Conservation (phyloP, 306 rosid genomes). For the Quercus dentata region DNA sequence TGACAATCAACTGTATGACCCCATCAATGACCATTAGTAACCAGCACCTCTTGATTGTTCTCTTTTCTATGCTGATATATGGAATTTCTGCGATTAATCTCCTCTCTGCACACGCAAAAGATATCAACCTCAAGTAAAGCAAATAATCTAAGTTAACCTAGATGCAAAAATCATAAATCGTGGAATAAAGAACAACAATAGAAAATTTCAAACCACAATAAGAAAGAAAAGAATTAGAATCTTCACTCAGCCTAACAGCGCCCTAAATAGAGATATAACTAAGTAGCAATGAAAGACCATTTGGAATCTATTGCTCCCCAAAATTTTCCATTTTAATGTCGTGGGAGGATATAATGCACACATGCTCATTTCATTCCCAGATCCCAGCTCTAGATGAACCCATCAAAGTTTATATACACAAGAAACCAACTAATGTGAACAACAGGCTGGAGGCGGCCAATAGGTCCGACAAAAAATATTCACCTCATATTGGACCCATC, state of each 20-base stretch:
- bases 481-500: no score
- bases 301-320: not conserved
- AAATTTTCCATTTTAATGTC: not conserved
- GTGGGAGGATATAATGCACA: not conserved
- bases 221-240: not conserved
- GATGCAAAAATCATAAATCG: not conserved
- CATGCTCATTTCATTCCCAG: no score
- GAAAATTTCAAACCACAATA: not conserved
- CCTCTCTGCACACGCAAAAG: conserved; percentile 55
- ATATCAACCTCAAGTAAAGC: not conserved
- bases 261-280: not conserved
- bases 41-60: conserved; percentile 27
- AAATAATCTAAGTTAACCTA: not conserved
- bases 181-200: not conserved
- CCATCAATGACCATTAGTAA: conserved; percentile 49
- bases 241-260: not conserved
- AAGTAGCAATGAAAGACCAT: not conserved
- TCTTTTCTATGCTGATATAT: conserved; percentile 49
- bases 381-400: not conserved
- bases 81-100: conserved; percentile 45
- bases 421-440: no score
- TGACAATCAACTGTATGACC: not conserved
- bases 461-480: no score
- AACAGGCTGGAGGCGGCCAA: no score
- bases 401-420: not conserved